Conservation (phyloP, 106 monocot genomes). For the Dioscorea alata region DNA sequence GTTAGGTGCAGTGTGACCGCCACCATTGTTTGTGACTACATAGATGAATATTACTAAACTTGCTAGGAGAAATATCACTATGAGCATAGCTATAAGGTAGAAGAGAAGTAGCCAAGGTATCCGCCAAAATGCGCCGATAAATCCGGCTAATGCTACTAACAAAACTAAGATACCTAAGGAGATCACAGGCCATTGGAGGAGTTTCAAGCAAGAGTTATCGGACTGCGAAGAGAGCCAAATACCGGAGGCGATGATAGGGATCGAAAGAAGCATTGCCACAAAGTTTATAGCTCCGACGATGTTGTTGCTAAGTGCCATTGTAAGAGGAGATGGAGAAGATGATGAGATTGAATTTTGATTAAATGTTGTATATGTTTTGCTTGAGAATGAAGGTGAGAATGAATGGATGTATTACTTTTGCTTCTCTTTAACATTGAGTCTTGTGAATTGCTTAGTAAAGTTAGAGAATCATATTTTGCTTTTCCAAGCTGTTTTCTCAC, state of each 20-base stretch:
- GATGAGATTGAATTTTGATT: background rate
- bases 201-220: slow-evolving; percentile 58
- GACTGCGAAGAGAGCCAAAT: slow-evolving; percentile 65
- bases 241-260: slow-evolving; percentile 73
- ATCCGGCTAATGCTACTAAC: slow-evolving; percentile 38
- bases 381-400: background rate
- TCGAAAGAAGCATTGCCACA: slow-evolving; percentile 52
- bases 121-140: slow-evolving; percentile 65
- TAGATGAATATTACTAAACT: slow-evolving; percentile 41
- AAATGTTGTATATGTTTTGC: background rate
- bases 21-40: slow-evolving; percentile 16
- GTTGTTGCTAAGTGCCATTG: slow-evolving; percentile 52
- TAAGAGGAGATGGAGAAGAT: background rate
- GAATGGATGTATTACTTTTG: background rate
- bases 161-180: slow-evolving; percentile 24
- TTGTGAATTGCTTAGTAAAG: too few species aligned
- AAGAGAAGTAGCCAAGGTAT: slow-evolving; percentile 41
- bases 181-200: slow-evolving; percentile 77
- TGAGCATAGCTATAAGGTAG: slow-evolving; percentile 48
- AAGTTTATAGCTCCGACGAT: slow-evolving; percentile 62
- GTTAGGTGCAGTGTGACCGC: slow-evolving; percentile 30
- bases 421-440: too few species aligned
- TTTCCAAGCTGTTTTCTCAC: too few species aligned
- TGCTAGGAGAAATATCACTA: slow-evolving; percentile 32
- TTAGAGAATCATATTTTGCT: too few species aligned